phyloP scores from a whole-genome alignment of 1,139 yeast genomes.

The Scheffersomyces segobiensis region DNA sequence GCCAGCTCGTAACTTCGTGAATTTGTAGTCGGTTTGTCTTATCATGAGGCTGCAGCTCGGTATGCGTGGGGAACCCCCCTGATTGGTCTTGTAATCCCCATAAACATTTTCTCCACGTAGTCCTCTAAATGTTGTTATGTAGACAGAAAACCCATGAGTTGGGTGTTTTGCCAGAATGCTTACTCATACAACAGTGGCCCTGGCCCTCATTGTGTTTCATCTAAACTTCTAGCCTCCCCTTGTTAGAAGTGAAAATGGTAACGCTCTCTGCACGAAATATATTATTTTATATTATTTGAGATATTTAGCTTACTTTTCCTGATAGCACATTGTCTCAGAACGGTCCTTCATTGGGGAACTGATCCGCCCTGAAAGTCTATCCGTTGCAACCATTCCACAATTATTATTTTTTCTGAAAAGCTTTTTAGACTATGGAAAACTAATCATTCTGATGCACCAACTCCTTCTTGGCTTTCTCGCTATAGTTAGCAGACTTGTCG shows the following conservation, averaged over 20 bases:
- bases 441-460: conserved; percentile 17
- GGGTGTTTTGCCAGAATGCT: too few species aligned
- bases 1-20: neutral
- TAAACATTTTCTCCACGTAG: neutral
- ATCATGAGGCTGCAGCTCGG: neutral
- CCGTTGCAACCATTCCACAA: neutral
- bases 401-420: neutral
- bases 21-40: neutral
- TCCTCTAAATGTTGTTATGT: neutral
- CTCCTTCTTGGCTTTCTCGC: conserved; percentile 23
- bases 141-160: neutral
- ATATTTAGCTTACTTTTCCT: neutral
- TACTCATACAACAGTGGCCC: too few species aligned
- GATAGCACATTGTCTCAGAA: neutral
- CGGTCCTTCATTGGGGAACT: neutral
- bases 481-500: conserved; percentile 22
- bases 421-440: neutral
- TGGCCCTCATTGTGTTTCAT: too few species aligned
- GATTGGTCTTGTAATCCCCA: neutral
- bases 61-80: neutral
- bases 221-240: too few species aligned
- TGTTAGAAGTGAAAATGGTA: too few species aligned
- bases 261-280: neutral
- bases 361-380: neutral
- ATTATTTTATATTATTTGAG: neutral